Percentiles rank a stretch among this genome's conserved stretches.
phyloP scores from a whole-genome alignment of 805 yeast species.

The Priceomyces melissophilus region DNA sequence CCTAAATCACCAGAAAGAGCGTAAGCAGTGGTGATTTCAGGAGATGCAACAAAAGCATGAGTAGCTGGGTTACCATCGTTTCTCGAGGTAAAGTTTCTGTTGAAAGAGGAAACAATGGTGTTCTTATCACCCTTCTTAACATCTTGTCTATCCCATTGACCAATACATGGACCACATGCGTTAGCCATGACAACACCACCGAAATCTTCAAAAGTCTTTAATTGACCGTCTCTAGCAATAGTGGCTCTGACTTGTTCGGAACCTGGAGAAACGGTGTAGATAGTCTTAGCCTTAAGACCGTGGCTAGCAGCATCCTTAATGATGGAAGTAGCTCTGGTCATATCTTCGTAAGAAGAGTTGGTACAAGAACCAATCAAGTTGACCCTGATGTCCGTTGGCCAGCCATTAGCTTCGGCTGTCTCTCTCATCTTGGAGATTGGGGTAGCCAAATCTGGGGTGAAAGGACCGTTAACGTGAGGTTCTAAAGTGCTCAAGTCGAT shows the following conservation, averaged over 20 bases:
- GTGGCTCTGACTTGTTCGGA: conserved; percentile 98
- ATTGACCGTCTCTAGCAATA: conserved; percentile 92
- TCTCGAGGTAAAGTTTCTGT: conserved; percentile 97
- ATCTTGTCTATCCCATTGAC: conserved; percentile 97
- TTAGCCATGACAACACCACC: conserved; percentile 95
- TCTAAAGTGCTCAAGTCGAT: conserved; percentile 85
- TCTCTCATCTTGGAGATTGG: conserved; percentile 86
- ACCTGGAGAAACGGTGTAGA: conserved; percentile 95
- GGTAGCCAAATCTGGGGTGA: conserved; percentile 96
- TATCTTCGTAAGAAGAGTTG: conserved; percentile 96
- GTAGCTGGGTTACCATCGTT: conserved; percentile 98
- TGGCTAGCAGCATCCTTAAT: conserved; percentile 85
- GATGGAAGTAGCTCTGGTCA: conserved; percentile 94
- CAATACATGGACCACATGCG: conserved; percentile 99
- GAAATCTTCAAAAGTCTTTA: conserved; percentile 80
- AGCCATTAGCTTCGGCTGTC: conserved; percentile 76
- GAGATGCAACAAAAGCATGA: conserved; percentile 95
- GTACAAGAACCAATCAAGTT: conserved; percentile 99
- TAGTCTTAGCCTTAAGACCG: conserved; percentile 88
- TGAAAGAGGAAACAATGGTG: conserved; percentile 95
- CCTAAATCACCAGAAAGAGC: conserved; percentile 95
- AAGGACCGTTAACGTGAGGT: conserved; percentile 97
- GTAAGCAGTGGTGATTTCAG: conserved; percentile 93
- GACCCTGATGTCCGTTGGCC: conserved; percentile 92
- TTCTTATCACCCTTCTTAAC: conserved; percentile 91